Base-by-base conservation (phyloP, 768 basidiomycete genomes). In the Dentipellis sp. region DNA sequence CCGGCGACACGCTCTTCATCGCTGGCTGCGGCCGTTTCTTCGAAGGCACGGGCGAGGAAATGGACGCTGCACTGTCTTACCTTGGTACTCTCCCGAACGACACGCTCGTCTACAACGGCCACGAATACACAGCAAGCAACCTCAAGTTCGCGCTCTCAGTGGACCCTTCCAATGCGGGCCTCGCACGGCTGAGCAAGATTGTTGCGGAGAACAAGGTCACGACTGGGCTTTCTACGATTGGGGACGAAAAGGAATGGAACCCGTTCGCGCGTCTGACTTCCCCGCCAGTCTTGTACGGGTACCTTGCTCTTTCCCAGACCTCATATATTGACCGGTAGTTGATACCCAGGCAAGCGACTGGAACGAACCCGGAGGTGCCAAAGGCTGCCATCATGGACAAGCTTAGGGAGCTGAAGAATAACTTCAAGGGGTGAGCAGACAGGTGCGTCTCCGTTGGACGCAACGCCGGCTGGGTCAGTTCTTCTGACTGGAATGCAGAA, bases 11-110 rank as follows among this genome's bases (percentile, higher is more conserved):
- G 1, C 82, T 97, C 54, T 95, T 97, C 74, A 75, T 79, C 68
- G 87, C 76, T 23, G 92, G 93, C 9, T 94, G 90, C 66, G 95
- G 95, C 23, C 82, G 92, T 22, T 98, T 97, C 81, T 97, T 97
- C 66, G 94, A 97, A 67, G 91, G 91, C 49, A 80, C 78, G 2
- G 85, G 79, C 14, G 71, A 75, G 12, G 78, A 92, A 70, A 98
- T 98, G 95, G 76, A 88, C 63, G 70, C 74, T 0, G 86, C 94
- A 2, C 72, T 88, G 5, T 76, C 76, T 29, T 82, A 88, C 65
- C 77, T 97, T 55, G 83, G 75, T 11, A 77, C 78, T 0, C 77
- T 97, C 19, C 94, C 94, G 0, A 76, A 86, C 63, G 74, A 83
- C 55, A 97, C 94, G 1, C 68, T 88, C 49, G 83, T 90, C 10